Base-by-base conservation (phyloP, 345 rosid species). In the Camelina laxa region DNA sequence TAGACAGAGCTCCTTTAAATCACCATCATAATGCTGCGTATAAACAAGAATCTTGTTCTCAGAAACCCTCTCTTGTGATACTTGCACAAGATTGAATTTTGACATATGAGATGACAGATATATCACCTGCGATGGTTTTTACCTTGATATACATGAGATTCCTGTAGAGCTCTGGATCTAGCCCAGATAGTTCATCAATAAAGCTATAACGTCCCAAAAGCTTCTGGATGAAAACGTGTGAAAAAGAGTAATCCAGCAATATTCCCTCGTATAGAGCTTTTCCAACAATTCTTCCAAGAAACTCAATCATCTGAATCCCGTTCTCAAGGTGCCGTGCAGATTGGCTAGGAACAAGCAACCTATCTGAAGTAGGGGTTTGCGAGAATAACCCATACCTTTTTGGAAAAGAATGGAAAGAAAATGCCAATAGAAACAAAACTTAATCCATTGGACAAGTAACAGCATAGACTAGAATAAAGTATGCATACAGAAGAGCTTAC, bases 191-290 rank as follows among this genome's bases (percentile, higher is more conserved):
- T 79, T 94, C 98, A 84, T 91, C 97, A 71, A 91, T 89, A 84
- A 94, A 94, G 86, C 97, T 91, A 82, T 94, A 94, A 64, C 96
- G 88, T 33, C 98, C 98, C 73, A 94, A 82, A 66, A 94, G 89
- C 83, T 94, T 94, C 80, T 84, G 98, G 57, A 94, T 89, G 79
- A 94, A 94, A 73, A 87, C 96, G 72, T 84, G 96, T 31, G 98
- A 88, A 85, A 94, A 94, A 31, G 93, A 86, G 80, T 91, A 94
- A 82, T 94, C 98, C 64, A 91, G 87, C 77, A 94, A 80, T 75
- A 94, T 90, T 80, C 98, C 97, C 81, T 94, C 98, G 67, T 94
- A 94, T 33, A 94, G 89, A 70, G 98, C 97, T 87, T 94, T 90
- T 68, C 98, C 98, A 63, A 94, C 97, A 77, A 94, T 86, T 81